Evolutionary conservation across 2,329 filamentous ascomycete species (phyloP), one percentile per base, ranked within the genome.

Genomic region (Colletotrichum kahawae): DNA sequence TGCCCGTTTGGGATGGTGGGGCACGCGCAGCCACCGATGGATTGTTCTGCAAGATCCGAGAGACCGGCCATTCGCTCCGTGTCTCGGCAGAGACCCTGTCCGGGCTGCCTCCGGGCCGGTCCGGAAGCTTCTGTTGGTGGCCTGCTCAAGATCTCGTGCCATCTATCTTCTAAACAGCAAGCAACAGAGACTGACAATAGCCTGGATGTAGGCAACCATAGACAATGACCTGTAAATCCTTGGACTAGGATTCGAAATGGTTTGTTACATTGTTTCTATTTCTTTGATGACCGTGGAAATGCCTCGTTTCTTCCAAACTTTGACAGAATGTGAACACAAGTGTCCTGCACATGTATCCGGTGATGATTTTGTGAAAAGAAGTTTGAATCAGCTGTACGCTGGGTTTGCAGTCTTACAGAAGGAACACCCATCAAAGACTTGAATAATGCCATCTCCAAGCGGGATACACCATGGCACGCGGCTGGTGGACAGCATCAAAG

Each of bases 1-100:
- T 74, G 71, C 71, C 71, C 57, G 60, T 67, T 31, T 54, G 6
- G 36, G 59, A 36, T 51, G 24, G 36, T 43, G 48, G 51, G 66
- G 18, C n/a, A 51, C 0, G 12, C 12, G 10, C 33, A 33, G 31
- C 51, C 18, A 31, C 36, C 57, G 63, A 71, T 29, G 7, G n/a
- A 71, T 29, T 10, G 16, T 8, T 4, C 16, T 18, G n/a, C 24
- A 21, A 12, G 36, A 21, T 54, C 10, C 62, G 18, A 59, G 24
- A 0, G 27, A 60, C 34, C 31, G 48, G 54, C 29, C 51, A 16
- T 72, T 64, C 65, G 71, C 51, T 24, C 71, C 71, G 71, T 48
- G 36, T 33, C 60, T 66, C 60, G 34, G 71, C 57, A 14, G 18
- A 16, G 31, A 18, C 48, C 71, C n/a, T n/a, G n/a, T 29, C 51